Conservation (phyloP, 768 basidiomycete genomes). For the Mycena rebaudengoi region DNA sequence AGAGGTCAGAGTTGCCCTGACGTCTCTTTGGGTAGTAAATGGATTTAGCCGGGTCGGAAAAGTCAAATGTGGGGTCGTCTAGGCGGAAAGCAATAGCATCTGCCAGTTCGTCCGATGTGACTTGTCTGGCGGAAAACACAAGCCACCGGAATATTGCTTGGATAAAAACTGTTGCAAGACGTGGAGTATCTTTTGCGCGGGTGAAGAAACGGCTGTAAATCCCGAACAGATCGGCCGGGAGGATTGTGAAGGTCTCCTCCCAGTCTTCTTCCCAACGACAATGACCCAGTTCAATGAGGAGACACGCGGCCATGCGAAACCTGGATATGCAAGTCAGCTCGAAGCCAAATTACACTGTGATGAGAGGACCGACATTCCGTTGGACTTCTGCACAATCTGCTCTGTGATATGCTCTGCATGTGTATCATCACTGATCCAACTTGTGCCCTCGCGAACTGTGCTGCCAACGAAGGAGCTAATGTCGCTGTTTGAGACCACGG, state of each 20-base stretch:
- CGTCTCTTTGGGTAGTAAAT: not conserved
- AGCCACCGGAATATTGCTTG: no score
- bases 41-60: not conserved
- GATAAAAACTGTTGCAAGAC: no score
- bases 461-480: not conserved
- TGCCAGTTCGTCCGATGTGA: no score
- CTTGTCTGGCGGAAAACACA: no score
- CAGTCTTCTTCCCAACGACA: no score
- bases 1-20: not conserved
- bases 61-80: not conserved
- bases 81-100: slow-evolving; percentile 1
- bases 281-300: not conserved
- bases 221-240: no score
- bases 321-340: not conserved
- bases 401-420: not conserved
- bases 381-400: not conserved
- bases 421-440: not conserved
- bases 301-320: no score
- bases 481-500: not conserved
- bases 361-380: not conserved
- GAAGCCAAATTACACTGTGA: not conserved
- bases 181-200: no score
- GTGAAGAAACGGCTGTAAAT: no score
- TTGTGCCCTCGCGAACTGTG: not conserved
- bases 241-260: no score